Base-by-base conservation (phyloP, 73 alveolate genomes). In the Paramecium primaurelia region DNA sequence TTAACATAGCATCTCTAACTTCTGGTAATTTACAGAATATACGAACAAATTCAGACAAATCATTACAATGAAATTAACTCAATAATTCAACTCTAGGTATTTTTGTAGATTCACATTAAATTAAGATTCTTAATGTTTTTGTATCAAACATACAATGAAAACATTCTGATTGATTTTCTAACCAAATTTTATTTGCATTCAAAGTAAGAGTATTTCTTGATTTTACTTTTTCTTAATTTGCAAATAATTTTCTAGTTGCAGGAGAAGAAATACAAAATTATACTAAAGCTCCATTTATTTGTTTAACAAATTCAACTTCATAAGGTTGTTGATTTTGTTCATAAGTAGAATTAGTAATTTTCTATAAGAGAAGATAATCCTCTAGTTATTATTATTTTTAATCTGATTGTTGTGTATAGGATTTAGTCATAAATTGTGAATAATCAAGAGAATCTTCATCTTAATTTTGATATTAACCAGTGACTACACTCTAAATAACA, bases 161-260 rank as follows among this genome's bases (percentile, higher is more conserved):
- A 18, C 91, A 80, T 14, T 80, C 91, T 3, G 75, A 25, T 80
- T 80, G 51, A 80, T 80, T 80, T 80, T 80, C 91, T 22, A 80
- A 47, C 91, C 91, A 80, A 22, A 80, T 80, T 45, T 80, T 80
- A n/a, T 80, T 80, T 22, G 71, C 58, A 80, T 80, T 80, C 30
- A 18, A 25, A 0, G 32, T 38, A 20, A 80, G 49, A 9, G 91
- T 77, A 6, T 40, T 28, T 80, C 91, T 80, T 5, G 47, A 25
- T 49, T 47, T 80, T 2, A 80, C 91, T 22, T 80, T 22, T 38
- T 73, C 58, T 73, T 59, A n/a, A 49, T 49, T 80, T 2, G 71
- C 38, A 36, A 80, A 80, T 7, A 28, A 20, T 10, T 20, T 42
- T 47, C 91, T 80, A 9, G 91, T 80, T 42, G 91, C 71, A 26